Conservation (phyloP, 208 protist species). For the Blechomonas ayalai region DNA sequence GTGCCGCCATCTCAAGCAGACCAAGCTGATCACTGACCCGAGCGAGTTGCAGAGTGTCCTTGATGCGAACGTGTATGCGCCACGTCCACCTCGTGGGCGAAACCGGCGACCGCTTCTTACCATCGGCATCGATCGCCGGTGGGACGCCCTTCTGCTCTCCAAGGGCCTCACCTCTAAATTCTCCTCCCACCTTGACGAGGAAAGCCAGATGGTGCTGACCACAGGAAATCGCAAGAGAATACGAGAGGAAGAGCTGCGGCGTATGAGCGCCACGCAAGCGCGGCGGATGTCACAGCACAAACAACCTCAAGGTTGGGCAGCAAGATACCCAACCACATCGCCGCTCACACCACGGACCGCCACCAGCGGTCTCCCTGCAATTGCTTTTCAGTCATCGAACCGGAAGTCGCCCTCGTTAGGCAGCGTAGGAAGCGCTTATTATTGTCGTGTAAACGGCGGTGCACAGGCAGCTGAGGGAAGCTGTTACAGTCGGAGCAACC, state of each 20-base stretch:
- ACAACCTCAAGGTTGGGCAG: too few relatives aligned
- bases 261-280: too few relatives aligned
- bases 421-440: too few relatives aligned
- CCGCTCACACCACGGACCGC: too few relatives aligned
- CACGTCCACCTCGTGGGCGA: too few relatives aligned
- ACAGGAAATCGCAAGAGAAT: conserved; percentile 10
- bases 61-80: conserved; percentile 2
- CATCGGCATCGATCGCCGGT: conserved; percentile 1
- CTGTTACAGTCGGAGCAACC: too few relatives aligned
- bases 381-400: conserved; percentile 9
- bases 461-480: too few relatives aligned
- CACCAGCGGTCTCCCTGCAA: conserved; percentile 5
- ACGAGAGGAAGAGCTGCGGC: conserved; percentile 7
- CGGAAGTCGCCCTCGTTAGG: too few relatives aligned
- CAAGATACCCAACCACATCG: too few relatives aligned
- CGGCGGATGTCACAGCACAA: conserved; percentile 3
- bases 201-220: background rate
- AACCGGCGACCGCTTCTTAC: too few relatives aligned
- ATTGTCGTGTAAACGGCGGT: too few relatives aligned
- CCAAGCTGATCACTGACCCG: conserved; percentile 1
- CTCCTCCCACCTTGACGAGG: conserved; percentile 8
- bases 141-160: conserved; percentile 17
- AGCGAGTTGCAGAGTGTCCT: conserved; percentile 1
- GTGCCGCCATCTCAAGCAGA: background rate
- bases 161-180: conserved; percentile 11